A percentile compares a stretch with the other conserved stretches of the same genome.
These are phyloP conservation scores for Priceomyces haplophilus DNA, from an alignment of 805 yeast genomes.

Conservation along the genomic window DNA sequence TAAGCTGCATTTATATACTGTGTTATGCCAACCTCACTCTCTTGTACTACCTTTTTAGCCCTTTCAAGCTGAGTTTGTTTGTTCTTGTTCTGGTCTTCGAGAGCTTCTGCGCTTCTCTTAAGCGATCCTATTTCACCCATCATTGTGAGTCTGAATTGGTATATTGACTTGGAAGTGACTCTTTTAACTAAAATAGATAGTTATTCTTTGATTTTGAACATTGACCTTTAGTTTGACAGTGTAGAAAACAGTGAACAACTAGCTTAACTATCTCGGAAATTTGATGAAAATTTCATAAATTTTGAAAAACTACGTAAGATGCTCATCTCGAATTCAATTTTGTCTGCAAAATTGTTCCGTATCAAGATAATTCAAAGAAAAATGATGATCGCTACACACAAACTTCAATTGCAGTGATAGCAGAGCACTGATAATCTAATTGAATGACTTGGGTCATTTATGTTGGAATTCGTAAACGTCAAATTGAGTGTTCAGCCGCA, in stretches of 20 bases:
- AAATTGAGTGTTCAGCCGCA: background rate
- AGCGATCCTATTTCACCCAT: slow-evolving; percentile 9
- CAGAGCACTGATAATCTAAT: no score
- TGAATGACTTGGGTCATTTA: no score
- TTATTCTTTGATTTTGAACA: slow-evolving; percentile 10
- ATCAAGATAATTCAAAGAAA: no score
- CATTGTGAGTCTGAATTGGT: background rate
- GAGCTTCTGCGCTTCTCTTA: slow-evolving; percentile 7
- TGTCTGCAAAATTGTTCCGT: no score
- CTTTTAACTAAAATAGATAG: slow-evolving; percentile 10
- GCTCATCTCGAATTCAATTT: slow-evolving; percentile 2
- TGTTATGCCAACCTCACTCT: slow-evolving; percentile 84
- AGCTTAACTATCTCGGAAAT: background rate
- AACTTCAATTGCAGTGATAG: no score
- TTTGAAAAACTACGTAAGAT: background rate
- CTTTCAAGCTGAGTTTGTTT: slow-evolving; percentile 15
- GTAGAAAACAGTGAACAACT: background rate
- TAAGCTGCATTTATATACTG: slow-evolving; percentile 53
- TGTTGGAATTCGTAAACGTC: no score
- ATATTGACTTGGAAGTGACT: slow-evolving; percentile 6
- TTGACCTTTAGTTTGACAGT: background rate
- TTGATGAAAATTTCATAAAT: background rate
- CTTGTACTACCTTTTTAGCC: slow-evolving; percentile 50
- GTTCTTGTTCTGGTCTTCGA: slow-evolving; percentile 12
- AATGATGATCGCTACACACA: no score